Evolutionary conservation across 2,329 filamentous ascomycete genomes (phyloP).

Genomic region (Moelleriella libera): DNA sequence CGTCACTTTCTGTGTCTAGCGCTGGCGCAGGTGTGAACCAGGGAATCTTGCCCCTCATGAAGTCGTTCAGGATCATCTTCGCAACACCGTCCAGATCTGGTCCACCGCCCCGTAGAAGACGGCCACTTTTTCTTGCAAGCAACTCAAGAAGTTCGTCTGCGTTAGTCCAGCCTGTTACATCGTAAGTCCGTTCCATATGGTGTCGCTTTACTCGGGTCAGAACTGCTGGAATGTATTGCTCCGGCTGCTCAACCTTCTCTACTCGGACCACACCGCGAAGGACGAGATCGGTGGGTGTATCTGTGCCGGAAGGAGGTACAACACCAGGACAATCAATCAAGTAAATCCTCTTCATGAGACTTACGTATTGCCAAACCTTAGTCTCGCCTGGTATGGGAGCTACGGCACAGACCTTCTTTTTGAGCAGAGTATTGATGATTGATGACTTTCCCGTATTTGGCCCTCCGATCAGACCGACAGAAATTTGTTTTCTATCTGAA

Average conservation of each 20-base stretch:
- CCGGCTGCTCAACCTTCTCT: constrained; percentile 91
- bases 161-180: constrained; percentile 64
- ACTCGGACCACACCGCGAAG: constrained; percentile 84
- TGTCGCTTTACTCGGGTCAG: constrained; percentile 67
- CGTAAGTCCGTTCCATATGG: constrained; percentile 88
- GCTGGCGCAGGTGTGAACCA: constrained; percentile 82
- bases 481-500: constrained; percentile 84
- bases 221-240: constrained; percentile 84
- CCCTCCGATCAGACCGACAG: constrained; percentile 63
- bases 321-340: constrained; percentile 96
- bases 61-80: constrained; percentile 95
- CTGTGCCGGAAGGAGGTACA: constrained; percentile 74
- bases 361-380: constrained; percentile 97
- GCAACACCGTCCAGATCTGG: constrained; percentile 89
- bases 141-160: constrained; percentile 75
- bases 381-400: constrained; percentile 94
- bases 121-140: constrained; percentile 73
- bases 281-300: constrained; percentile 77
- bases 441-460: constrained; percentile 94
- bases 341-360: constrained; percentile 78
- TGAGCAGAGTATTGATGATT: constrained; percentile 90
- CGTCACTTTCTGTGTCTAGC: constrained; percentile 12
- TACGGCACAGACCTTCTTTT: constrained; percentile 87
- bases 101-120: constrained; percentile 83
- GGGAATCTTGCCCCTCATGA: constrained; percentile 85